Percentiles rank a stretch among this genome's conserved stretches.
phyloP scores from a whole-genome alignment of 768 basidiomycete genomes.

The Kwoniella mangroviensis region DNA sequence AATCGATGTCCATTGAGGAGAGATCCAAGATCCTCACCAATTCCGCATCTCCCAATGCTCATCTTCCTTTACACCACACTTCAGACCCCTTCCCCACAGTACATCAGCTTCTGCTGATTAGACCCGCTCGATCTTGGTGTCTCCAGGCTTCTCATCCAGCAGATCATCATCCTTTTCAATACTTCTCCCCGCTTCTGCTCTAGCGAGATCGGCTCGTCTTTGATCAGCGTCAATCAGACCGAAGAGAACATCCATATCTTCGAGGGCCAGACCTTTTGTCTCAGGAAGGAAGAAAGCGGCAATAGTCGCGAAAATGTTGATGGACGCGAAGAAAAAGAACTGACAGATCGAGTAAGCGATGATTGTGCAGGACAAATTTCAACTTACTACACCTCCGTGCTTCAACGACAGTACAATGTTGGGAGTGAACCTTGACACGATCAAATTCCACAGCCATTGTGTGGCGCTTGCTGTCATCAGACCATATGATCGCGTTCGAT shows the following conservation, averaged over 20 bases:
- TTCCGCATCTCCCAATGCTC: no score
- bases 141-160: neutral
- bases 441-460: slow-evolving; percentile 63
- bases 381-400: slow-evolving; percentile 36
- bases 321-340: slow-evolving; percentile 51
- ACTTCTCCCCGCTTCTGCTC: slow-evolving; percentile 4
- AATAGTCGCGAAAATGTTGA: slow-evolving; percentile 36
- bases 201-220: slow-evolving; percentile 38
- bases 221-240: slow-evolving; percentile 45
- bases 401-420: slow-evolving; percentile 40
- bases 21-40: no score
- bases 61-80: no score
- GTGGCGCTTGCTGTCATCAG: slow-evolving; percentile 73
- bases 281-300: slow-evolving; percentile 36
- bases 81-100: no score
- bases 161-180: slow-evolving; percentile 16
- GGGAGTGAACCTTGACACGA: slow-evolving; percentile 39
- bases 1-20: no score
- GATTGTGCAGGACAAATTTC: neutral
- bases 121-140: neutral
- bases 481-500: slow-evolving; percentile 79
- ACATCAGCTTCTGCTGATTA: neutral
- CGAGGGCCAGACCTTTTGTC: slow-evolving; percentile 38
- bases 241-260: slow-evolving; percentile 49
- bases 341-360: neutral